Conservation (phyloP, 768 basidiomycete species). For the Suillus sp. region DNA sequence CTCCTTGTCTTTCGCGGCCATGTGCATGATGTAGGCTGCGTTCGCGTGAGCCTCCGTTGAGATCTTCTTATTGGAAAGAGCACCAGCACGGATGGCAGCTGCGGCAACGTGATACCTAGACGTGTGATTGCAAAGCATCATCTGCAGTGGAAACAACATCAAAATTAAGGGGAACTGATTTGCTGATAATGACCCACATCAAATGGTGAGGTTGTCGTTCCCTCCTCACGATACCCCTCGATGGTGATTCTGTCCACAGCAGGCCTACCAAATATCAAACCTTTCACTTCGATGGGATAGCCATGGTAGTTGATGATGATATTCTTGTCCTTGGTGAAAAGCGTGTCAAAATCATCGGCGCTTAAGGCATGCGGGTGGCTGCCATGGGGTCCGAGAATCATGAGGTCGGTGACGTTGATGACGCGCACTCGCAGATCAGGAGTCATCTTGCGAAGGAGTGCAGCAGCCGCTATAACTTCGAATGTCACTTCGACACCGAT, state of each 20-base stretch:
- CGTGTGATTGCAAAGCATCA: conserved; percentile 74
- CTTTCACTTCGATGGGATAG: conserved; percentile 72
- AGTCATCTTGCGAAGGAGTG: conserved; percentile 68
- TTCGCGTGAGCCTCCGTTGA: conserved; percentile 59
- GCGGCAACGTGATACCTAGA: conserved; percentile 69
- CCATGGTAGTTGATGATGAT: conserved; percentile 87
- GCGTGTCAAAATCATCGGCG: conserved; percentile 58
- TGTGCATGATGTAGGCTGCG: conserved; percentile 59
- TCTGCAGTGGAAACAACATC: conserved; percentile 39
- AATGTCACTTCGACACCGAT: conserved; percentile 88
- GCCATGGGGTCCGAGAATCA: conserved; percentile 74
- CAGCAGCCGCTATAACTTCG: conserved; percentile 86
- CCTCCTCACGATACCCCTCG: conserved; percentile 69
- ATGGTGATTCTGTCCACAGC: conserved; percentile 53
- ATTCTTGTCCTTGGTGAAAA: conserved; percentile 72
- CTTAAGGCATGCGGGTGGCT: conserved; percentile 76
- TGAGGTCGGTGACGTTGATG: conserved; percentile 87
- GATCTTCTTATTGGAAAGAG: conserved; percentile 52
- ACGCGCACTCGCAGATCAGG: conserved; percentile 80
- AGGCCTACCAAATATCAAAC: conserved; percentile 61
- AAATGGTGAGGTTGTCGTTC: conserved; percentile 83
- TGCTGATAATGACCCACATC: conserved; percentile 47
- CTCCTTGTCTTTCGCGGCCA: conserved; percentile 59
- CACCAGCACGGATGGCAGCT: conserved; percentile 59
- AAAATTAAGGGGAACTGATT: conserved; percentile 1